These are phyloP conservation scores for Kuraishia ogatae DNA, from an alignment of 805 yeast species.

Conservation along the genomic window DNA sequence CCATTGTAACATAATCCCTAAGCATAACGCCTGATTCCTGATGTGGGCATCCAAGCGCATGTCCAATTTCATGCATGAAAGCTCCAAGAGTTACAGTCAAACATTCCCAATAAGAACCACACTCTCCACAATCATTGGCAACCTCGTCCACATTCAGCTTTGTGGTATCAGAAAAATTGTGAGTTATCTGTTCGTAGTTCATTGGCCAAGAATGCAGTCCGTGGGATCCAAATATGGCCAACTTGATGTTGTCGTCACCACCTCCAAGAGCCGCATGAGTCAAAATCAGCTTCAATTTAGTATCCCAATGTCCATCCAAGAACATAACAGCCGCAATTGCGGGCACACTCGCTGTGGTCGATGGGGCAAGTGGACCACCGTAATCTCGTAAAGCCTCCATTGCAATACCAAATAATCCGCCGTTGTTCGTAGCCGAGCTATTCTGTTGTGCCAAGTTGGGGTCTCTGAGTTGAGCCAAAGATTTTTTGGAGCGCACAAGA, in stretches of 20 bases:
- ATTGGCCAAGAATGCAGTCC: constrained; percentile 91
- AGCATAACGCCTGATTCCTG: constrained; percentile 87
- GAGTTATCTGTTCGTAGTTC: constrained; percentile 60
- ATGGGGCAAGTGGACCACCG: constrained; percentile 43
- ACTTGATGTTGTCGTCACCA: constrained; percentile 54
- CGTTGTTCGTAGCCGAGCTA: constrained; percentile 57
- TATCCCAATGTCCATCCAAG: constrained; percentile 82
- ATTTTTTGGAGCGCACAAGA: constrained; percentile 55
- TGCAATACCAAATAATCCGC: constrained; percentile 74
- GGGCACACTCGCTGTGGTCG: constrained; percentile 28
- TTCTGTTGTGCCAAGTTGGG: constrained; percentile 86
- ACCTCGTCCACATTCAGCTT: constrained; percentile 54
- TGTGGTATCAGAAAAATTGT: constrained; percentile 68
- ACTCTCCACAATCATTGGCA: constrained; percentile 84
- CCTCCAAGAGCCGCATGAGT: constrained; percentile 97
- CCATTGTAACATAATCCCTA: constrained; percentile 73
- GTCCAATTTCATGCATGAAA: constrained; percentile 93
- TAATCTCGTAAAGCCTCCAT: constrained; percentile 54
- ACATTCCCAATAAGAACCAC: constrained; percentile 89
- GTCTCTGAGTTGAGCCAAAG: constrained; percentile 65
- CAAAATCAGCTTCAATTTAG: constrained; percentile 42
- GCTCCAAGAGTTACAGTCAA: constrained; percentile 84
- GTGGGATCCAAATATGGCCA: constrained; percentile 93
- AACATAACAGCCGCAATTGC: constrained; percentile 80
- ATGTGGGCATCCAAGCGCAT: constrained; percentile 85